phyloP scores from a whole-genome alignment of 2,329 filamentous ascomycete species.

The Aspergillus hiratsukae region DNA sequence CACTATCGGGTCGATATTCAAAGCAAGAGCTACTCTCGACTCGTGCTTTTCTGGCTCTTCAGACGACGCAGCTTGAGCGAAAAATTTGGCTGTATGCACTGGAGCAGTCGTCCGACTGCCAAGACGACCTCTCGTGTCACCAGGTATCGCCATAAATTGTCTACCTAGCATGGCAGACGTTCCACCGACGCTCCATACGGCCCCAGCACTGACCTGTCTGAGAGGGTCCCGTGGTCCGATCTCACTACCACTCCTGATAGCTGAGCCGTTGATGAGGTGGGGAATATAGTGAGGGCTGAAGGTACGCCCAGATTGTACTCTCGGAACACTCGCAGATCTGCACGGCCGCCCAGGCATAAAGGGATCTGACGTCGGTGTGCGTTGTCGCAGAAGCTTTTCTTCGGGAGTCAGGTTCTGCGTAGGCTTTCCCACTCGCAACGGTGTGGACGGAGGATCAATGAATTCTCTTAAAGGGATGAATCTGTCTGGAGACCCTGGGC shows the following conservation, averaged over 20 bases:
- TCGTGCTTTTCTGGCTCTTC: slow-evolving; percentile 67
- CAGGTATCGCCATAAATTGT: slow-evolving; percentile 45
- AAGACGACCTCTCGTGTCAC: slow-evolving; percentile 61
- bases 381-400: slow-evolving; percentile 45
- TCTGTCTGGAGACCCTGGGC: slow-evolving; percentile 48
- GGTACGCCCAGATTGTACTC: slow-evolving; percentile 10
- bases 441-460: slow-evolving; percentile 41
- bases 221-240: slow-evolving; percentile 15
- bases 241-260: slow-evolving; percentile 5
- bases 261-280: slow-evolving; percentile 28
- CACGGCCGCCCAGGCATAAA: slow-evolving; percentile 45
- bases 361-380: slow-evolving; percentile 46
- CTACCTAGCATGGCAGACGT: slow-evolving; percentile 51
- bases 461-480: slow-evolving; percentile 52
- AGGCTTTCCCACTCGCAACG: slow-evolving; percentile 51
- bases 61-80: slow-evolving; percentile 46
- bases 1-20: slow-evolving; percentile 69
- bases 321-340: slow-evolving; percentile 12
- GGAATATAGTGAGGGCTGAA: slow-evolving; percentile 29
- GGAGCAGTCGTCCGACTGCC: slow-evolving; percentile 70
- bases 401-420: slow-evolving; percentile 42
- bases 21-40: slow-evolving; percentile 69
- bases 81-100: slow-evolving; percentile 54
- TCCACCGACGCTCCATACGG: slow-evolving; percentile 76
- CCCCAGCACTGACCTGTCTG: slow-evolving; percentile 59